Percentiles rank a stretch among this genome's conserved stretches.
phyloP scores from a whole-genome alignment of 495 filamentous ascomycete genomes.

The Aspergillus hancockii region DNA sequence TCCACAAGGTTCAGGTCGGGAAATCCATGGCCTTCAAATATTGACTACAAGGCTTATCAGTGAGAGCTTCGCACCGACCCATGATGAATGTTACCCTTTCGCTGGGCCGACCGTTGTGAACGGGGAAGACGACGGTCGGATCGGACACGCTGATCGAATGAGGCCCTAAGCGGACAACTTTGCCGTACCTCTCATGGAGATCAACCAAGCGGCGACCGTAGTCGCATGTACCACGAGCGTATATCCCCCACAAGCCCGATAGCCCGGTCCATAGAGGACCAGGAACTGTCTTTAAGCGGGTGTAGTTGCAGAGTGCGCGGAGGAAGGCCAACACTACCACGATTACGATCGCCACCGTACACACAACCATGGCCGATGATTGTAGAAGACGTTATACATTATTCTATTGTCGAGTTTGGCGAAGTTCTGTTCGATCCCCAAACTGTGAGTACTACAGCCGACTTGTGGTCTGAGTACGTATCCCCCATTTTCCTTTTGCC shows the following conservation, averaged over 20 bases:
- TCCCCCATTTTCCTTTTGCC: slow-evolving; percentile 4
- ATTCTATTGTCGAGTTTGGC: not conserved
- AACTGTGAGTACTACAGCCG: not conserved
- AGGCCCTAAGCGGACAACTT: slow-evolving; percentile 58
- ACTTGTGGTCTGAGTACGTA: not conserved
- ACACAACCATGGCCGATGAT: slow-evolving; percentile 7
- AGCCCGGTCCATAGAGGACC: slow-evolving; percentile 17
- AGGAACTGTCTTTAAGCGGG: slow-evolving; percentile 20
- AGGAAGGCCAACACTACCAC: slow-evolving; percentile 8
- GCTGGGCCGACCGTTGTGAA: not conserved
- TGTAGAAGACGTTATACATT: not conserved
- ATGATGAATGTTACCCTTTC: slow-evolving; percentile 5
- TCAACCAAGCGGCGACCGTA: slow-evolving; percentile 14
- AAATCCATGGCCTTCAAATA: not conserved
- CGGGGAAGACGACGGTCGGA: slow-evolving; percentile 31
- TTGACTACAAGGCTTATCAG: not conserved
- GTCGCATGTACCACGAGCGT: slow-evolving; percentile 5
- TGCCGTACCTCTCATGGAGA: slow-evolving; percentile 54
- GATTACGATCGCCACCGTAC: slow-evolving; percentile 8
- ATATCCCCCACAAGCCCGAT: slow-evolving; percentile 17
- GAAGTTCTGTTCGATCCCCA: not conserved
- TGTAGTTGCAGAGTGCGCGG: slow-evolving; percentile 18
- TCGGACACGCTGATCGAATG: slow-evolving; percentile 54
- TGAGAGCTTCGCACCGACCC: not conserved
- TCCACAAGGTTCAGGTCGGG: not conserved